phyloP scores from a whole-genome alignment of 495 filamentous ascomycete species.

The Talaromyces proteolyticus region DNA sequence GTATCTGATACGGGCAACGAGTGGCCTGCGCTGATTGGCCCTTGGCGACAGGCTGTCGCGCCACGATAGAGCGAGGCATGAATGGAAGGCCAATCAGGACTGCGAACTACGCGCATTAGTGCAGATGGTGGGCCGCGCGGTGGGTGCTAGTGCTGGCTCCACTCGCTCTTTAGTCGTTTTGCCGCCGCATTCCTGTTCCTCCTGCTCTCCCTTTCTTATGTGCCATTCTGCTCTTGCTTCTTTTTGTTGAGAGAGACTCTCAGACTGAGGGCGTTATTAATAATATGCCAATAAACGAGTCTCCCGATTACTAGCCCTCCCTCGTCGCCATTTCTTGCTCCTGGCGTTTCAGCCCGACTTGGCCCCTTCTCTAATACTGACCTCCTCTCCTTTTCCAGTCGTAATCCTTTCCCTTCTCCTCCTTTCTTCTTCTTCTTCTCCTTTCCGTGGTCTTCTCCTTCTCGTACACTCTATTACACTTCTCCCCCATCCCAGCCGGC shows the following conservation, averaged over 20 bases:
- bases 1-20: too few species aligned
- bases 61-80: too few species aligned
- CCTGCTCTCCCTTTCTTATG: too few species aligned
- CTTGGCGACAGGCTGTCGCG: neutral
- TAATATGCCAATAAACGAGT: neutral
- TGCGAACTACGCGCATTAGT: too few species aligned
- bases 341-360: too few species aligned
- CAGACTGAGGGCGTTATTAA: too few species aligned
- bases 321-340: slow-evolving; percentile 5
- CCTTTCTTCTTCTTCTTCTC: slow-evolving; percentile 9
- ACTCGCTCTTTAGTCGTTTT: too few species aligned
- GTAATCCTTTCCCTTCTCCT: slow-evolving; percentile 6
- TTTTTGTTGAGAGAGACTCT: too few species aligned
- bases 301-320: neutral
- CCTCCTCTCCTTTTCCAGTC: slow-evolving; percentile 2
- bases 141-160: too few species aligned
- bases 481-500: slow-evolving; percentile 12
- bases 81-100: neutral
- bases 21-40: neutral
- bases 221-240: too few species aligned
- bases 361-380: slow-evolving; percentile 6
- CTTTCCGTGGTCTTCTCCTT: slow-evolving; percentile 6
- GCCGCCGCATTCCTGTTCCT: too few species aligned
- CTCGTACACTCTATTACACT: slow-evolving; percentile 4
- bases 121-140: neutral